Evolutionary conservation across 306 rosid genomes (phyloP).

Genomic region (Cyamopsis tetragonoloba): DNA sequence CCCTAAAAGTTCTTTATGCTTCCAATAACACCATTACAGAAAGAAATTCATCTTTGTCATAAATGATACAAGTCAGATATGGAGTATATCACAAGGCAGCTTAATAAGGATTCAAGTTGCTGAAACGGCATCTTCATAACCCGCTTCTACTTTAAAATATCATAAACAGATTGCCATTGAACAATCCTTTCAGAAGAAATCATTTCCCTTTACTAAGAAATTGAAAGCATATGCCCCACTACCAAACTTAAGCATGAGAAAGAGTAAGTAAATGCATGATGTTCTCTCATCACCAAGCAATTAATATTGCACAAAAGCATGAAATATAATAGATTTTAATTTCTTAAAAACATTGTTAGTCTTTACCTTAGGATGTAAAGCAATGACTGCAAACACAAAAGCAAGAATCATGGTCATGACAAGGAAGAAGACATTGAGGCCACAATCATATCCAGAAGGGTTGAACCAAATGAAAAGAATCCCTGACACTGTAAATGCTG

Average conservation of each 20-base stretch:
- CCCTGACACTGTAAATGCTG: slow-evolving; percentile 65
- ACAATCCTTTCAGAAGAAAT: neutral
- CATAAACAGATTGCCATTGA: neutral
- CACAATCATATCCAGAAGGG: slow-evolving; percentile 88
- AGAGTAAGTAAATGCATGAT: too few species aligned
- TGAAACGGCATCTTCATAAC: too few species aligned
- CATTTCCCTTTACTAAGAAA: neutral
- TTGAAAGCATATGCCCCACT: neutral
- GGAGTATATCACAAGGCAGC: neutral
- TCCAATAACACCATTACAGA: neutral
- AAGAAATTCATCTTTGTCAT: neutral
- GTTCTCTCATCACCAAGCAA: slow-evolving; percentile 12
- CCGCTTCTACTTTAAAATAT: too few species aligned
- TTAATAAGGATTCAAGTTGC: too few species aligned
- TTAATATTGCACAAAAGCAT: slow-evolving; percentile 21
- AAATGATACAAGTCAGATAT: neutral
- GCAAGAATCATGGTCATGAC: slow-evolving; percentile 89
- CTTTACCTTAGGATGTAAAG: slow-evolving; percentile 81
- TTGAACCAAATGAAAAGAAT: slow-evolving; percentile 91
- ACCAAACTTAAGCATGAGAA: neutral
- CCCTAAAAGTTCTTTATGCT: neutral
- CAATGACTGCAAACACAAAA: slow-evolving; percentile 60
- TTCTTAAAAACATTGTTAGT: neutral
- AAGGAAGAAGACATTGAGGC: slow-evolving; percentile 89
- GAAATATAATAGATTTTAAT: slow-evolving; percentile 1